These are phyloP conservation scores for Phytophthora tubulina DNA, from an alignment of 352 stramenopile genomes.

Conservation along the genomic window DNA sequence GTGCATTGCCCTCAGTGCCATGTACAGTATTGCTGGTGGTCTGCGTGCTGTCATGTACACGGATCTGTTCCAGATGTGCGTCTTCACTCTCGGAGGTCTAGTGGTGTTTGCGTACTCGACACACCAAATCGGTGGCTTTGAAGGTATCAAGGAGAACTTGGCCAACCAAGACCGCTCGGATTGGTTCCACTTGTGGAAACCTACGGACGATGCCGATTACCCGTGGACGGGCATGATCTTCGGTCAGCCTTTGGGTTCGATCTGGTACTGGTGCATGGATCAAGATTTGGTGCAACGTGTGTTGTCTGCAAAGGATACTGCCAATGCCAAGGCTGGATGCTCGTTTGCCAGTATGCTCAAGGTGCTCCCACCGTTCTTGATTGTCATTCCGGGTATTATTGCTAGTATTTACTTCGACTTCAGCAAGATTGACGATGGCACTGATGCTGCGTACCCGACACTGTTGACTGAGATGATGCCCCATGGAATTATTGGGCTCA, in stretches of 20 bases:
- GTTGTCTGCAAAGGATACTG: constrained; percentile 74
- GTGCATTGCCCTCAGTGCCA: constrained; percentile 60
- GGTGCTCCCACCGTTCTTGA: constrained; percentile 72
- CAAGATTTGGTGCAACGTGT: constrained; percentile 76
- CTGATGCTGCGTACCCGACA: constrained; percentile 70
- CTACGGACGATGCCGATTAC: constrained; percentile 62
- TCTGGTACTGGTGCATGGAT: constrained; percentile 85
- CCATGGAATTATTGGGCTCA: constrained; percentile 67
- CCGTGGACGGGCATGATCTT: constrained; percentile 81
- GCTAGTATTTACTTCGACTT: constrained; percentile 73
- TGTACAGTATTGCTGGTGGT: constrained; percentile 71
- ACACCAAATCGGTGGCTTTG: constrained; percentile 65
- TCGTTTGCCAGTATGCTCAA: constrained; percentile 71
- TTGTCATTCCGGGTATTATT: constrained; percentile 74
- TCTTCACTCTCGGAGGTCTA: constrained; percentile 68
- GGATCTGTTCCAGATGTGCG: constrained; percentile 75
- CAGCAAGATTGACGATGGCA: constrained; percentile 56
- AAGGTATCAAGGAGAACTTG: constrained; percentile 60
- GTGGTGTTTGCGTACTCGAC: constrained; percentile 65
- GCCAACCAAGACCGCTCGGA: constrained; percentile 49
- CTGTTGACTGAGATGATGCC: constrained; percentile 78
- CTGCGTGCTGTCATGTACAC: constrained; percentile 79
- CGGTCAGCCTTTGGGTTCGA: constrained; percentile 63
- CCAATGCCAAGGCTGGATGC: constrained; percentile 65
- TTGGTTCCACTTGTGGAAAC: constrained; percentile 69